phyloP scores from a whole-genome alignment of 1,139 yeast species.

The Suhomyces yuchorum region DNA sequence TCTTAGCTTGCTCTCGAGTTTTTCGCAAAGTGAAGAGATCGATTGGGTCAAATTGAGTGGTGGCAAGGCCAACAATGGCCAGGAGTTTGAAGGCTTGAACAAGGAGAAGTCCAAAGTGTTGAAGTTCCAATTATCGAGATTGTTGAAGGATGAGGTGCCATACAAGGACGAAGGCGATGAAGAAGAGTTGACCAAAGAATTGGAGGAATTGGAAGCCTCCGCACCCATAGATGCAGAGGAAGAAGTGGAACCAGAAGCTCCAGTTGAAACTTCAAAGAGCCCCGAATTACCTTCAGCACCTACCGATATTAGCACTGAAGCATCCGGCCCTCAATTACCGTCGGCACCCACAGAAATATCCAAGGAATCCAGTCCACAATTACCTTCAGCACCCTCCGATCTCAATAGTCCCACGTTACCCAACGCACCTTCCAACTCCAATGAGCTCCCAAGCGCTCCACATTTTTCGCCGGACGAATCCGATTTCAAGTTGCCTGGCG shows the following conservation, averaged over 20 bases:
- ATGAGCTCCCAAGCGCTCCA: constrained; percentile 11
- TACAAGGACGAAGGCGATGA: constrained; percentile 26
- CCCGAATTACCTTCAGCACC: constrained; percentile 22
- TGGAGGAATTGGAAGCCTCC: constrained; percentile 9
- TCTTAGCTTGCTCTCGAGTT: constrained; percentile 32
- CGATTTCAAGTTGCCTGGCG: constrained; percentile 41
- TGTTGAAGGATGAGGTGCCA: constrained; percentile 42
- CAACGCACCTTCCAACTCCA: background rate
- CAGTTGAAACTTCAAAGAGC: background rate
- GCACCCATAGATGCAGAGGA: background rate
- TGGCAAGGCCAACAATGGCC: constrained; percentile 30
- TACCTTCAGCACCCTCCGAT: background rate
- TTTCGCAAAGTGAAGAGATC: constrained; percentile 31
- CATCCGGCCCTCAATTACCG: constrained; percentile 11
- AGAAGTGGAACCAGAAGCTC: background rate
- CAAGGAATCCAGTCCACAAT: background rate
- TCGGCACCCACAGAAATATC: constrained; percentile 9
- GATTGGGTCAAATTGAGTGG: constrained; percentile 38
- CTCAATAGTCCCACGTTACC: background rate
- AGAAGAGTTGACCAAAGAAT: constrained; percentile 34
- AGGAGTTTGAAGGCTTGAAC: constrained; percentile 31
- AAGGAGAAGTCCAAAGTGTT: constrained; percentile 40
- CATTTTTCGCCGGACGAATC: constrained; percentile 10
- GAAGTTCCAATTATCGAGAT: constrained; percentile 43
- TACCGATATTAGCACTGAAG: constrained; percentile 13